A percentile compares a stretch with the other conserved stretches of the same genome.
Evolutionary conservation across 495 filamentous ascomycete species (phyloP).

Genomic region (Podospora tetraspora): DNA sequence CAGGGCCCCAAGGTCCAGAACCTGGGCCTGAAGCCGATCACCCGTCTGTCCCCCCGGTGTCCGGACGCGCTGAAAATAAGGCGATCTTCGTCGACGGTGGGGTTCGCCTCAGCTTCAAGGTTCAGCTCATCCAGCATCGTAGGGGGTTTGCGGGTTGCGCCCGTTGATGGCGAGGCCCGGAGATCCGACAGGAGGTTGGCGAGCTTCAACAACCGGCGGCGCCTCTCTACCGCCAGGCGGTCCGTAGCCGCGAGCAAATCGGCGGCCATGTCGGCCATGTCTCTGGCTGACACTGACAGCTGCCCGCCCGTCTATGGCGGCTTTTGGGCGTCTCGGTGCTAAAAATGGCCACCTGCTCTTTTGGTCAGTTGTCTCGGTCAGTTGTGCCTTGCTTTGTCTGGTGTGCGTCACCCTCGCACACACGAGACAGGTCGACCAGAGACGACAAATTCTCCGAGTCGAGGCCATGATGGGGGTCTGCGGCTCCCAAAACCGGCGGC

Average conservation of each 20-base stretch:
- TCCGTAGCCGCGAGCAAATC: background rate
- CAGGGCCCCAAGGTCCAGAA: background rate
- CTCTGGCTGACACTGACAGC: background rate
- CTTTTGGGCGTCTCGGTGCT: background rate
- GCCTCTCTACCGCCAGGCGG: background rate
- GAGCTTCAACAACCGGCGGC: background rate
- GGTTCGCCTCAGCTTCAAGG: background rate
- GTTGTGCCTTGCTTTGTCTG: background rate
- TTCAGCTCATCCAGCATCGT: background rate
- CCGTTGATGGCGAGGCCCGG: background rate
- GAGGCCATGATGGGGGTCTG: background rate
- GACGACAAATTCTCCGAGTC: background rate
- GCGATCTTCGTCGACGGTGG: background rate
- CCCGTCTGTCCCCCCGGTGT: background rate
- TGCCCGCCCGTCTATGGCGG: background rate
- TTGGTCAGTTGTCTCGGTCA: background rate
- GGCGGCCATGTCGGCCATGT: background rate
- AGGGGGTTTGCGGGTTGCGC: background rate
- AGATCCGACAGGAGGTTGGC: background rate
- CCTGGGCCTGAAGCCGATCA: background rate
- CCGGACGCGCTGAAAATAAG: background rate
- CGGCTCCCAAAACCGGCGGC: background rate
- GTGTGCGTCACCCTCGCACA: background rate
- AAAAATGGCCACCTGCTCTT: background rate
- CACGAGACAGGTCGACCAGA: background rate